Conservation (phyloP, 768 basidiomycete species). For the Serendipita sp. region DNA sequence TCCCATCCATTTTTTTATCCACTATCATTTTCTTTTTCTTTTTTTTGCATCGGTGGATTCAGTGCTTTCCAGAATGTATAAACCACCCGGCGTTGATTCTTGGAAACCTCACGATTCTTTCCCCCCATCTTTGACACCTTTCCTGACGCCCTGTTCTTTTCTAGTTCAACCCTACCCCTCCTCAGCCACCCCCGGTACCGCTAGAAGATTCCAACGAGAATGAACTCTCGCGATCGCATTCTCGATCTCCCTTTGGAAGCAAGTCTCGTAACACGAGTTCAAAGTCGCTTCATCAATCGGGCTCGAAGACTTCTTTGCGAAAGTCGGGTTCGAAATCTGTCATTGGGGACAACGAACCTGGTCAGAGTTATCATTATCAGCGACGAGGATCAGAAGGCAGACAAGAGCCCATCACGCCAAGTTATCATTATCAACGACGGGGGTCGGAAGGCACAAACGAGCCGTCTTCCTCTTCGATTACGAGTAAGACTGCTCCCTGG, state of each 20-base stretch:
- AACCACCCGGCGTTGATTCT: neutral
- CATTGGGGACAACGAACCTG: no score
- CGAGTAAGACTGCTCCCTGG: neutral
- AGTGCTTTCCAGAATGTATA: neutral
- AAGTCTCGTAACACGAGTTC: neutral
- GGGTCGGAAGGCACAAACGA: no score
- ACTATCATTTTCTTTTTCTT: neutral
- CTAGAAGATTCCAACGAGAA: neutral
- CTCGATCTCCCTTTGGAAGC: neutral
- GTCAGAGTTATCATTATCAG: no score
- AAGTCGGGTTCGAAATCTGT: no score
- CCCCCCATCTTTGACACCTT: no score
- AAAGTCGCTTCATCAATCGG: neutral
- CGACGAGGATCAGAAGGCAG: no score
- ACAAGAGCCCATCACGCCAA: no score
- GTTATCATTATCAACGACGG: no score
- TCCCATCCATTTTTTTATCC: neutral
- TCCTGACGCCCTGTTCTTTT: neutral
- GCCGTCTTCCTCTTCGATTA: no score
- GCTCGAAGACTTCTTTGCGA: no score
- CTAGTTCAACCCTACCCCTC: conserved; percentile 6
- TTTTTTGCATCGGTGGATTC: neutral
- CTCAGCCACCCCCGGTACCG: neutral
- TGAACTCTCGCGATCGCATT: neutral
- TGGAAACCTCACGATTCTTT: neutral